Conservation (phyloP, 768 basidiomycete species). For the Macrolepiota albuminosa region DNA sequence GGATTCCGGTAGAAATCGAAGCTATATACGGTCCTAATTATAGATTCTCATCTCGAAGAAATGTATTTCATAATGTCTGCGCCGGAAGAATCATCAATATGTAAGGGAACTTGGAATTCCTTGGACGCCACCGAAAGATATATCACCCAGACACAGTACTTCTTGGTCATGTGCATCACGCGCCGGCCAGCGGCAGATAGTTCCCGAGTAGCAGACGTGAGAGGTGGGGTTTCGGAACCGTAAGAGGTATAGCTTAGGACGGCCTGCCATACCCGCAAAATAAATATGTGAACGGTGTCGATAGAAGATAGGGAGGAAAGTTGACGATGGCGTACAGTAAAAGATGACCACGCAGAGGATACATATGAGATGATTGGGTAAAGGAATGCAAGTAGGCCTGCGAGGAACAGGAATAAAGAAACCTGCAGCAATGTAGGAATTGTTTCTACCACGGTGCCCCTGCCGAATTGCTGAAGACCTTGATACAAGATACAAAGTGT, state of each 20-base stretch:
- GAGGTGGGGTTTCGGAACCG: background rate
- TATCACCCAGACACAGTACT: conserved; percentile 30
- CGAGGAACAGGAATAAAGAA: conserved; percentile 46
- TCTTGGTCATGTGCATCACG: conserved; percentile 31
- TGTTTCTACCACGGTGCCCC: conserved; percentile 32
- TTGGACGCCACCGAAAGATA: conserved; percentile 26
- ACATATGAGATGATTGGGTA: conserved; percentile 28
- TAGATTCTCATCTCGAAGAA: conserved; percentile 1
- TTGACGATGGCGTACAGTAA: conserved; percentile 27
- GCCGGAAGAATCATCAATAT: background rate
- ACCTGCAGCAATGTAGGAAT: conserved; percentile 43
- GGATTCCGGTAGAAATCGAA: conserved; percentile 5
- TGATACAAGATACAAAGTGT: conserved; percentile 31
- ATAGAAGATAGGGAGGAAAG: conserved; percentile 26
- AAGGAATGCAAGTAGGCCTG: conserved; percentile 40
- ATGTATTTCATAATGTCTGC: conserved; percentile 2
- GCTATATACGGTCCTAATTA: conserved; percentile 8
- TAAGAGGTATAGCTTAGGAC: conserved; percentile 16
- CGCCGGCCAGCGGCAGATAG: conserved; percentile 22
- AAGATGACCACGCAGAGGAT: conserved; percentile 25
- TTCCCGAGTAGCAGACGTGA: conserved; percentile 25
- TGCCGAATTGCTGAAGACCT: conserved; percentile 31
- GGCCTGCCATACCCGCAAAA: conserved; percentile 22
- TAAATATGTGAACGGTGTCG: conserved; percentile 27
- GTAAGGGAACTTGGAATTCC: conserved; percentile 22